A percentile compares a stretch with the other conserved stretches of the same genome.
These are phyloP conservation scores for Chlamydomonas sphaeroides DNA, from an alignment of 139 green algal species.

Conservation along the genomic window DNA sequence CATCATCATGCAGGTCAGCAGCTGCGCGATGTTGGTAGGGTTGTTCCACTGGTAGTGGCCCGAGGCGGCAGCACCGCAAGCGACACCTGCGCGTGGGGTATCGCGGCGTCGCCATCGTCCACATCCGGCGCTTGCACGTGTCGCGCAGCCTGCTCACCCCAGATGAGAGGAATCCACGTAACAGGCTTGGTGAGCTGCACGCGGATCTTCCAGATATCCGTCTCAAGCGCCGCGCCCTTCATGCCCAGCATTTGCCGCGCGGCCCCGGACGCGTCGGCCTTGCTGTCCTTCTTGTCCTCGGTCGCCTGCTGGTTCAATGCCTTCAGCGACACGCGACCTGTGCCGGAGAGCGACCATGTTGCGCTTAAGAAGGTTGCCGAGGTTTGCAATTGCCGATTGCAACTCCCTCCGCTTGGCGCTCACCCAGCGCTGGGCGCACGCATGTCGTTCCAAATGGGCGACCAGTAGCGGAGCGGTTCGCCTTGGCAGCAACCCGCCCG, in stretches of 20 bases:
- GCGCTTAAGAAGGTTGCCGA: neutral
- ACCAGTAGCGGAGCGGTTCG: neutral
- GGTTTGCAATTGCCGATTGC: neutral
- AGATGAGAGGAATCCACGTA: conserved; percentile 99
- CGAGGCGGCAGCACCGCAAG: conserved; percentile 94
- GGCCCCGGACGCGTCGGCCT: too few relatives aligned
- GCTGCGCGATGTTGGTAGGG: conserved; percentile 73
- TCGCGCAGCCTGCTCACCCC: conserved; percentile 84
- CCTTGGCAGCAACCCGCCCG: conserved; percentile 12
- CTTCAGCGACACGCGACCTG: conserved; percentile 32
- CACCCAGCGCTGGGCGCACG: conserved; percentile 16
- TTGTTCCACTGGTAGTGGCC: conserved; percentile 95
- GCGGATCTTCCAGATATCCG: conserved; percentile 96
- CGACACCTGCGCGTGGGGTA: conserved; percentile 74
- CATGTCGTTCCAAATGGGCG: conserved; percentile 22
- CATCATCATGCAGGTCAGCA: conserved; percentile 93
- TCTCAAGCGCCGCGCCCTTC: conserved; percentile 81
- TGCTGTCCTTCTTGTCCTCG: conserved; percentile 58
- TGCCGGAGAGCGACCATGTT: neutral
- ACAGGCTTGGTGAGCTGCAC: conserved; percentile 99
- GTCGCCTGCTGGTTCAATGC: conserved; percentile 39
- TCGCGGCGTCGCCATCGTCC: too few relatives aligned
- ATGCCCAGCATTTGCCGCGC: conserved; percentile 90
- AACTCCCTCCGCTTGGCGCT: too few relatives aligned
- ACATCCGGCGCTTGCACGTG: too few relatives aligned